Percentiles rank a stretch among this genome's conserved stretches.
These are phyloP conservation scores for Drechslerella dactyloides DNA, from an alignment of 2,329 filamentous ascomycete genomes.

Conservation along the genomic window DNA sequence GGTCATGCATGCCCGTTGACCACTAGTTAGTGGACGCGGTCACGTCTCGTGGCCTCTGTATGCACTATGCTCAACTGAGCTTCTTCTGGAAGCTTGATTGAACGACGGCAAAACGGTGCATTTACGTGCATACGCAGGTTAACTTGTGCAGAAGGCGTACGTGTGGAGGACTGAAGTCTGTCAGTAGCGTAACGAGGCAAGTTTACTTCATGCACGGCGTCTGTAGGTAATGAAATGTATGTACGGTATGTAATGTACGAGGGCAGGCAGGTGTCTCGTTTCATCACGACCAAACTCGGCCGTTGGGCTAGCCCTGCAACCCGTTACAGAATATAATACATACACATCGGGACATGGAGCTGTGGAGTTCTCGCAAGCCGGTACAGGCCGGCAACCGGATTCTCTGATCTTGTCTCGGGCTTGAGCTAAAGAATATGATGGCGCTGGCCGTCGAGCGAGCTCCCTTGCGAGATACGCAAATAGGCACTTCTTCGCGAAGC, in stretches of 20 bases:
- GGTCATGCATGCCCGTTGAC: constrained; percentile 4
- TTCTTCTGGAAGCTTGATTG: constrained; percentile 38
- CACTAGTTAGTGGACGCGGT: not conserved
- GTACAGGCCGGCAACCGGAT: too few relatives aligned
- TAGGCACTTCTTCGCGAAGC: not conserved
- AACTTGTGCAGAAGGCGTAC: constrained; percentile 8
- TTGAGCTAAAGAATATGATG: not conserved
- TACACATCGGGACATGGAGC: too few relatives aligned
- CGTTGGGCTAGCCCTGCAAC: too few relatives aligned
- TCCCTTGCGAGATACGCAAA: constrained; percentile 4
- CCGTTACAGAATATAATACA: too few relatives aligned
- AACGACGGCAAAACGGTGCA: constrained; percentile 23
- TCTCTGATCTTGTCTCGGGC: too few relatives aligned
- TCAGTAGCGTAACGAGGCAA: too few relatives aligned
- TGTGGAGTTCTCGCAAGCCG: too few relatives aligned
- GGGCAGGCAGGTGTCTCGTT: not conserved
- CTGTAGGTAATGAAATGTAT: too few relatives aligned
- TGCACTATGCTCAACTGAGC: not conserved
- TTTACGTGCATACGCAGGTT: constrained; percentile 29
- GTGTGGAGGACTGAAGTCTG: constrained; percentile 16
- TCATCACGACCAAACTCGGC: not conserved
- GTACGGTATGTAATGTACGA: too few relatives aligned
- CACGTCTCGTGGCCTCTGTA: not conserved
- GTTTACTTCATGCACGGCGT: too few relatives aligned
- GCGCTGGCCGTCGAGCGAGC: not conserved